Base-by-base conservation (phyloP, 345 rosid genomes). In the Firmiana major region DNA sequence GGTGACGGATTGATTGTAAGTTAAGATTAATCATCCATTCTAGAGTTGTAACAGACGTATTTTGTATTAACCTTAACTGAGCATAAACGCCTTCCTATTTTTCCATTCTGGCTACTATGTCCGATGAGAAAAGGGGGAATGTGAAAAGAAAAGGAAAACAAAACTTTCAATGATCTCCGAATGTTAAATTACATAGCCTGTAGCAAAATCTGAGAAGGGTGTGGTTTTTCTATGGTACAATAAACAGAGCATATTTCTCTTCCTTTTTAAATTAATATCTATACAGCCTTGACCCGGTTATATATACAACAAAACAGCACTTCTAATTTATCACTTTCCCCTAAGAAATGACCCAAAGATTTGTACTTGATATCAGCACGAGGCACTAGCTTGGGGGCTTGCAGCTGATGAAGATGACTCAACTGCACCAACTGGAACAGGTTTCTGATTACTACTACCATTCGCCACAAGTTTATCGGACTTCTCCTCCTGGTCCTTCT, bases 401-500 rank as follows among this genome's bases (percentile, higher is more conserved):
- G 82, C 62, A 58, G 90, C 81, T n/a, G 88, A 81, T 60, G 94
- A 81, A 71, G 93, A 84, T 48, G 92, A 83, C 72, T 93, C 94
- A 9, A 78, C 63, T 0, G 88, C 90, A 46, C 84, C 84, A 36
- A 89, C 81, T 7, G 90, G 80, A 24, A 86, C 79, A 19, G 89
- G 76, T 12, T 78, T 84, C 62, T 79, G 72, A 6, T 75, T 71
- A 45, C 81, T 69, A 34, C 85, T 85, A 40, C 92, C 92, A 54
- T 89, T 90, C 15, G 87, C 80, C 40, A 77, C 83, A 22, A 80
- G 85, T 63, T 87, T 82, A 65, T 76, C 88, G 0, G 93, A 78
- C 58, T 85, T 88, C 62, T 87, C 91, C 24, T 84, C 93, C 83
- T 87, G 71, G n/a, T 91, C 92, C 73, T 88, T 89, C 80, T 90